phyloP scores from a whole-genome alignment of 2,329 filamentous ascomycete genomes.

The Fusarium sarcochroum region DNA sequence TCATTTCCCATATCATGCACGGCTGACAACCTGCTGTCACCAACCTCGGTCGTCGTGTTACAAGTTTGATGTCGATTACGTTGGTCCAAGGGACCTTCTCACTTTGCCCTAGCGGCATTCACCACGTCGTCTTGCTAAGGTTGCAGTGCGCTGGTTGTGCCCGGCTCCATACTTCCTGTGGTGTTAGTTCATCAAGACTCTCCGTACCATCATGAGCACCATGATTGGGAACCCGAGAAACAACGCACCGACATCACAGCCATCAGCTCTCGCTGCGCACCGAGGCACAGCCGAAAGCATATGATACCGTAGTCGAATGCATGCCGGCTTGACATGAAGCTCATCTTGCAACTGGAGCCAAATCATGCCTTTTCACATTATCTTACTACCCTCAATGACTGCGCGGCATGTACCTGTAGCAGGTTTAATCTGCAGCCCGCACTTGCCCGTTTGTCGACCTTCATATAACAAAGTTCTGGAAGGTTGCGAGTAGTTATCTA shows the following conservation, averaged over 20 bases:
- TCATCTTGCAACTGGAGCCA: constrained; percentile 15
- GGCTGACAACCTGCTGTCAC: constrained; percentile 43
- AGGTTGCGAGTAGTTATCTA: constrained; percentile 21
- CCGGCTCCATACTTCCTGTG: constrained; percentile 2
- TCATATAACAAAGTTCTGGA: constrained; percentile 20
- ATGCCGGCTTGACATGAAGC: constrained; percentile 20
- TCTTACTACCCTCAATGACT: constrained; percentile 27
- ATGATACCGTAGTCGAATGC: constrained; percentile 36
- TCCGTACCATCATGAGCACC: constrained; percentile 12
- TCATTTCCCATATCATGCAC: constrained; percentile 47
- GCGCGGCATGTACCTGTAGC: constrained; percentile 28
- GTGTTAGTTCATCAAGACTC: constrained; percentile 16
- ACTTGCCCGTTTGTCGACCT: constrained; percentile 15
- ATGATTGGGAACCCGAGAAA: constrained; percentile 35
- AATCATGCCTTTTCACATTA: constrained; percentile 14
- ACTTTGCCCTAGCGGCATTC: constrained; percentile 37
- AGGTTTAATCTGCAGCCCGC: constrained; percentile 29
- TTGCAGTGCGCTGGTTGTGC: constrained; percentile 22
- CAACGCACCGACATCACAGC: constrained; percentile 38
- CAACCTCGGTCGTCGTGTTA: constrained; percentile 42
- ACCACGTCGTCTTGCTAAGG: background rate
- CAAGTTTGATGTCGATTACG: constrained; percentile 33
- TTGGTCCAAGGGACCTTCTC: constrained; percentile 34
- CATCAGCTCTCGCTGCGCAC: constrained; percentile 29
- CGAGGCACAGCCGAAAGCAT: constrained; percentile 47